Base-by-base conservation (phyloP, 768 basidiomycete genomes). In the Suillus decipiens region DNA sequence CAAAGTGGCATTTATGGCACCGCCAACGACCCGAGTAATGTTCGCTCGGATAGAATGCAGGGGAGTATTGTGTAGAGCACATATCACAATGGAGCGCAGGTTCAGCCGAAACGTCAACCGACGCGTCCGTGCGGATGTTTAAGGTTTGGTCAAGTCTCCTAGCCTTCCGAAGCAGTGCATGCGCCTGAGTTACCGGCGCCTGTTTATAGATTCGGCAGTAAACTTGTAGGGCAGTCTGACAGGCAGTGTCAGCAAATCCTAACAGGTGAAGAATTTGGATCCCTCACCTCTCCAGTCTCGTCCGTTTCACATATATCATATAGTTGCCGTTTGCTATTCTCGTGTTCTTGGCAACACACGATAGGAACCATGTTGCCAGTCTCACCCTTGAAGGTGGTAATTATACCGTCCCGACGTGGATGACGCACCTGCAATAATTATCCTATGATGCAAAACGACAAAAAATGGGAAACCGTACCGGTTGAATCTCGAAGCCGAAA, bases 401-500 rank as follows among this genome's bases (percentile, higher is more conserved):
- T 81, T 36, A 83, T 80, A 2, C 81, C 81, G 60, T 93, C 92
- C 56, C 90, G 81, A 58, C 90, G 83, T 64, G 86, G 90, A 59
- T 85, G 85, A 77, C 94, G 94, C 12, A 91, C 87, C 93, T 95
- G 69, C 43, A 19, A 15, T 22, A 19, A 36, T 34, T 8, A 10
- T 12, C 9, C 58, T 22, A 19, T 42, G 47, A 43, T 33, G 50
- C 19, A 57, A 22, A 41, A 45, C 10, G 28, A 36, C 15, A 7
- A 42, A 19, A 43, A 34, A 43, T 1, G 19, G 9, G 33, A 19
- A 77, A 53, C 33, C 89, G 71, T 67, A 91, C 94, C 41, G 89
- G 84, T 69, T 90, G 89, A 45, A 99, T 85, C 78, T 99, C 96
- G 75, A 99, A 97, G 34, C 93, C 95, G 67, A 99, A 95, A 67